Percentiles rank a stretch among this genome's conserved stretches.
Conservation (phyloP, 148 eudicot genomes). For the Rhododendron ovatum region DNA sequence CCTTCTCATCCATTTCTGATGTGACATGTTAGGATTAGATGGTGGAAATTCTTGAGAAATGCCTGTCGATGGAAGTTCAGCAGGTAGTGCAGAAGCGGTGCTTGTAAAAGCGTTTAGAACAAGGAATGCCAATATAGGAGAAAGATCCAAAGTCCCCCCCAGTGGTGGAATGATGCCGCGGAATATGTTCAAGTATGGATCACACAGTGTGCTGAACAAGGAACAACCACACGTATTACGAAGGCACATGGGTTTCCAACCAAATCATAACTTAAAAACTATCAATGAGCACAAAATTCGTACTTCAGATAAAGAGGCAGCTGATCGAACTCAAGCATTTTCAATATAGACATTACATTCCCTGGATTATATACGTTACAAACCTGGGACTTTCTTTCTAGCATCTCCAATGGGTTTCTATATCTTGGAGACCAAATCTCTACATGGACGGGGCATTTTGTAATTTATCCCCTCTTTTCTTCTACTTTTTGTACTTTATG, state of each 20-base stretch:
- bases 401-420: no score
- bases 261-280: background rate
- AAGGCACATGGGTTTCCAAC: background rate
- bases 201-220: constrained; percentile 83
- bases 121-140: constrained; percentile 91
- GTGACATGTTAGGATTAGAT: constrained; percentile 42
- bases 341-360: background rate
- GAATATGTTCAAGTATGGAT: constrained; percentile 94
- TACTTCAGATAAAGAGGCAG: background rate
- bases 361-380: background rate
- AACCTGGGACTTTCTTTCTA: background rate
- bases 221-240: background rate
- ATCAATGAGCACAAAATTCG: background rate
- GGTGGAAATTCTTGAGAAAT: constrained; percentile 19
- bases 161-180: constrained; percentile 92
- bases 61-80: constrained; percentile 71
- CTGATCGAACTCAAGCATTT: background rate
- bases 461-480: no score
- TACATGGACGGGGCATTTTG: no score
- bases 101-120: constrained; percentile 82
- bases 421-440: no score
- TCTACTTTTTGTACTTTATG: no score
- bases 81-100: constrained; percentile 89
- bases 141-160: constrained; percentile 91
- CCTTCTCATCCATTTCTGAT: constrained; percentile 68